Evolutionary conservation across 1,284 basidiomycete genomes (phyloP).

Genomic region (Pseudozyma sp.): DNA sequence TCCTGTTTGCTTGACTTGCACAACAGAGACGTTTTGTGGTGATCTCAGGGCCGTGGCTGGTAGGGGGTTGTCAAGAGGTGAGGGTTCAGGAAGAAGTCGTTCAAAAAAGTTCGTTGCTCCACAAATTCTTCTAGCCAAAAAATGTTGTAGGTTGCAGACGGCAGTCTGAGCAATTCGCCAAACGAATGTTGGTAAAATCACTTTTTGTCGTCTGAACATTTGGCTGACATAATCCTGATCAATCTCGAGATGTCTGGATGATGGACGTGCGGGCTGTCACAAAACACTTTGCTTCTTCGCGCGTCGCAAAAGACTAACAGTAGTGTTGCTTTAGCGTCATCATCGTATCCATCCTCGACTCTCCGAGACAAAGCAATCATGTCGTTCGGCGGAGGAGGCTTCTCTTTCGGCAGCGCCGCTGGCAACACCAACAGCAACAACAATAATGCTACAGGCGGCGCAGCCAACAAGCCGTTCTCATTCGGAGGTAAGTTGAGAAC

Average conservation of each 20-base stretch:
- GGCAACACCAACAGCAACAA: slow-evolving; percentile 23
- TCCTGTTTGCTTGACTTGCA: no score
- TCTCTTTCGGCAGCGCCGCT: slow-evolving; percentile 46
- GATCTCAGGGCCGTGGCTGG: no score
- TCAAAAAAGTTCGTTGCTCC: background rate
- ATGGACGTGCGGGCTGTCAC: slow-evolving; percentile 10
- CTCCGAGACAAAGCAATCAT: slow-evolving; percentile 11
- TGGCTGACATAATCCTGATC: slow-evolving; percentile 42
- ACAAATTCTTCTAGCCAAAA: background rate
- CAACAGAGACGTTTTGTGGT: no score
- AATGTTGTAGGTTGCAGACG: slow-evolving; percentile 10
- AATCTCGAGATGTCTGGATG: background rate
- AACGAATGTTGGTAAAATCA: slow-evolving; percentile 8
- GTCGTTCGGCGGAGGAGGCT: slow-evolving; percentile 53
- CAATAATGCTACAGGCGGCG: slow-evolving; percentile 18
- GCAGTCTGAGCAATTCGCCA: background rate
- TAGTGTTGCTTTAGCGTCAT: background rate
- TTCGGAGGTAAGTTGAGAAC: slow-evolving; percentile 31
- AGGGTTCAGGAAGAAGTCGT: background rate
- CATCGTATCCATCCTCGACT: background rate
- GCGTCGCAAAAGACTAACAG: slow-evolving; percentile 23
- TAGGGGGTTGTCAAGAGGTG: no score
- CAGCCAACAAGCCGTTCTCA: slow-evolving; percentile 45
- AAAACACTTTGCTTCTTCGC: slow-evolving; percentile 14
- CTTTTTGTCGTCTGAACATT: slow-evolving; percentile 6